These are phyloP conservation scores for Phaeosphaeria sp. DNA, from an alignment of 2,329 filamentous ascomycete genomes.

Conservation along the genomic window DNA sequence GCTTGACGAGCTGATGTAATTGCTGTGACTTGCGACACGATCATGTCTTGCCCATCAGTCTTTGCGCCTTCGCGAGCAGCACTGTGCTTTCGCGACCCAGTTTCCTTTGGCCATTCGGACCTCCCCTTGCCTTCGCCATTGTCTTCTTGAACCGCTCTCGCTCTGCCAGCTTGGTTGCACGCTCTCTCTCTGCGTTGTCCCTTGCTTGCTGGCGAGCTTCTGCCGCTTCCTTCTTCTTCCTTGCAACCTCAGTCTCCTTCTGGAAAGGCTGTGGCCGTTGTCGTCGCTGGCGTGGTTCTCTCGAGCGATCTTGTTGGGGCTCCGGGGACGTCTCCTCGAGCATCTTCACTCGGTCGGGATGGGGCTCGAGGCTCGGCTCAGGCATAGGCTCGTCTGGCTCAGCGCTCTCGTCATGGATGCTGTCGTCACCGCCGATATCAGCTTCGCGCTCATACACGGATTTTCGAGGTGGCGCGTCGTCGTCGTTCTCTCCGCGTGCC, in stretches of 20 bases:
- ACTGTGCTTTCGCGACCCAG: conserved; percentile 81
- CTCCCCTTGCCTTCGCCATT: conserved; percentile 68
- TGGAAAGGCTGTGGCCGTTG: conserved; percentile 49
- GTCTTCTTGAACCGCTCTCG: conserved; percentile 74
- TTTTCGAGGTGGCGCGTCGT: conserved; percentile 34
- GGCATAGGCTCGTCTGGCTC: conserved; percentile 29
- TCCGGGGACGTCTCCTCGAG: conserved; percentile 53
- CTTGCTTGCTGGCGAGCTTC: conserved; percentile 64
- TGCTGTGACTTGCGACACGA: neutral
- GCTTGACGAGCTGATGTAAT: neutral
- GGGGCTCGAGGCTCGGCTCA: conserved; percentile 58
- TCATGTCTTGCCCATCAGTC: conserved; percentile 61
- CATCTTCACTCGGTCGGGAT: conserved; percentile 67
- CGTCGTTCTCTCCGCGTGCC: conserved; percentile 58
- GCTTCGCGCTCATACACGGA: conserved; percentile 45
- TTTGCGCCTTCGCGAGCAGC: conserved; percentile 78
- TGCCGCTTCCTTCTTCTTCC: conserved; percentile 66
- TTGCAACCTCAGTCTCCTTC: conserved; percentile 55
- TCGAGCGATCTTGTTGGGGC: conserved; percentile 14
- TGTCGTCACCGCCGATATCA: conserved; percentile 32
- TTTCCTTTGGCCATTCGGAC: conserved; percentile 75
- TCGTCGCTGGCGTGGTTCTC: conserved; percentile 32
- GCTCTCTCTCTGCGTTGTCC: conserved; percentile 70
- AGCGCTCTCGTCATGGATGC: conserved; percentile 28
- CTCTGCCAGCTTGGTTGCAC: conserved; percentile 60